phyloP scores from a whole-genome alignment of 2,329 filamentous ascomycete genomes.

The Trichoderma gracile region DNA sequence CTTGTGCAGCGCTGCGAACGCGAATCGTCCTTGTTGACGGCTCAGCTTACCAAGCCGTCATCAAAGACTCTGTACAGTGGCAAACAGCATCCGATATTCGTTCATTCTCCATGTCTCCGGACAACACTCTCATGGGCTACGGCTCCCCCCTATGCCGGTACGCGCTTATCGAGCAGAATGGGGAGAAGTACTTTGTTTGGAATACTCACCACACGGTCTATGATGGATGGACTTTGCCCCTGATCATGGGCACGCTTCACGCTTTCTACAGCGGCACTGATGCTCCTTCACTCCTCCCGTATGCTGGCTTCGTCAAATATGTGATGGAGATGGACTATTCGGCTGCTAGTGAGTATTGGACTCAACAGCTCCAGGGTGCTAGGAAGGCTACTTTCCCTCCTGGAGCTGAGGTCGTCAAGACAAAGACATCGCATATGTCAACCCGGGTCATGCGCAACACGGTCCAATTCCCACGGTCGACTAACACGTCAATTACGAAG shows the following conservation, averaged over 20 bases:
- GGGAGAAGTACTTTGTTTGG: slow-evolving; percentile 17
- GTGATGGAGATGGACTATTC: slow-evolving; percentile 12
- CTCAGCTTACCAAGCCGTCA: slow-evolving; percentile 23
- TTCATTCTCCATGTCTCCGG: slow-evolving; percentile 13
- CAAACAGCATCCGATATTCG: background rate
- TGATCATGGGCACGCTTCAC: slow-evolving; percentile 12
- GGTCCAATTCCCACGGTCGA: slow-evolving; percentile 9
- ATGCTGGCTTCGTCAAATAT: slow-evolving; percentile 26
- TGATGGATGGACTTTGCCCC: slow-evolving; percentile 20
- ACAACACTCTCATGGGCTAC: slow-evolving; percentile 15
- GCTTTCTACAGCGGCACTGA: slow-evolving; percentile 8
- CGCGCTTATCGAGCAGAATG: background rate
- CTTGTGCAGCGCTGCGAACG: slow-evolving; percentile 29
- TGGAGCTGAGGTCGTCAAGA: background rate
- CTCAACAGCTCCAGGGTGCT: slow-evolving; percentile 13
- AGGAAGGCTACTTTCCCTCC: slow-evolving; percentile 14
- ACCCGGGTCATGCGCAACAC: slow-evolving; percentile 14
- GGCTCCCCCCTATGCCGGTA: slow-evolving; percentile 9
- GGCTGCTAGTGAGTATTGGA: slow-evolving; percentile 23
- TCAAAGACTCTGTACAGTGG: slow-evolving; percentile 23
- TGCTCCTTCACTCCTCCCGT: slow-evolving; percentile 14
- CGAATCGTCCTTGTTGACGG: slow-evolving; percentile 29
- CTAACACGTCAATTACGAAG: slow-evolving; percentile 26
- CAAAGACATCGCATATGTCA: background rate
- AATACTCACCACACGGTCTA: slow-evolving; percentile 23